Evolutionary conservation across 176 grass and related monocot species (phyloP).

Genomic region (Dactylis glomerata): DNA sequence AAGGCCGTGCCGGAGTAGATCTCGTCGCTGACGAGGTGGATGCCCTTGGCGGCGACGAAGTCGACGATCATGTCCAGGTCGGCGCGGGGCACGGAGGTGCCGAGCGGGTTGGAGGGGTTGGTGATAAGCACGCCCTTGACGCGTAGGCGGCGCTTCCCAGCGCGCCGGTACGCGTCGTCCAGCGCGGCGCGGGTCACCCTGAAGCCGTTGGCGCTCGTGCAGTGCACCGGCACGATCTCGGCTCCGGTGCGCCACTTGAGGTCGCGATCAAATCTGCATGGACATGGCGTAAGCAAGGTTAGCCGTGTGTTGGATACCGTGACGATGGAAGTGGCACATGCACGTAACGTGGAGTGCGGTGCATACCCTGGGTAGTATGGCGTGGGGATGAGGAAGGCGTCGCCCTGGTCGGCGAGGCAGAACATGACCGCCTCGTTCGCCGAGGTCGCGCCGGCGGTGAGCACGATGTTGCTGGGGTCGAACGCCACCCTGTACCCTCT

Average conservation of each 20-base stretch:
- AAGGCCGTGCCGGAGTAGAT: slow-evolving; percentile 89
- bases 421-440: slow-evolving; percentile 93
- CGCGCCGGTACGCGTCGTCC: slow-evolving; percentile 62
- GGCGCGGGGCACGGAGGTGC: slow-evolving; percentile 43
- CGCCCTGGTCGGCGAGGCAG: slow-evolving; percentile 76
- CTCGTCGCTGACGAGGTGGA: slow-evolving; percentile 94
- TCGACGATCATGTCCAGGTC: slow-evolving; percentile 61
- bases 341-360: background rate
- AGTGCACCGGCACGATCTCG: slow-evolving; percentile 85
- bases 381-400: slow-evolving; percentile 89
- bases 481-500: slow-evolving; percentile 53
- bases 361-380: slow-evolving; percentile 93
- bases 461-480: slow-evolving; percentile 74
- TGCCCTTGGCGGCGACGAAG: slow-evolving; percentile 62
- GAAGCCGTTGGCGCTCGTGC: slow-evolving; percentile 63
- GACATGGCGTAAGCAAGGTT: too few relatives aligned
- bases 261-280: slow-evolving; percentile 84
- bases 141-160: slow-evolving; percentile 51
- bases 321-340: background rate
- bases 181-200: slow-evolving; percentile 62
- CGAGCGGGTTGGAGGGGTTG: slow-evolving; percentile 94
- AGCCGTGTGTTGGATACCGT: background rate
- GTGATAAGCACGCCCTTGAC: slow-evolving; percentile 89
- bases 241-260: slow-evolving; percentile 96
- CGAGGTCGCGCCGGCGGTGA: slow-evolving; percentile 88